Evolutionary conservation across 352 stramenopile species (phyloP).

Genomic region (Salisapilia sapeloensis): DNA sequence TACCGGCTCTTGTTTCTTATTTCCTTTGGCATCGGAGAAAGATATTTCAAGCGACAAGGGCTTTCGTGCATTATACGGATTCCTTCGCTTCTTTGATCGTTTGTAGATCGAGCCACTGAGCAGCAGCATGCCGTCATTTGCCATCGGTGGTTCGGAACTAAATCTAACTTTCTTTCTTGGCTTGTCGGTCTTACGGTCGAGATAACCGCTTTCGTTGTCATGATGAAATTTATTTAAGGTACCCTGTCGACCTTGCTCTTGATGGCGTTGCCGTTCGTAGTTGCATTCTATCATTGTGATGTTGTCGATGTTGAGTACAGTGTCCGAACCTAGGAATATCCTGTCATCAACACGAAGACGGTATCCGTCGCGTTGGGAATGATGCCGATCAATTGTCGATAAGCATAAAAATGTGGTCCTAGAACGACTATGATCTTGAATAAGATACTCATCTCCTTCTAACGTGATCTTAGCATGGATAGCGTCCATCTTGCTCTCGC

Average conservation of each 20-base stretch:
- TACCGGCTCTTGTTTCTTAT: conserved; percentile 4
- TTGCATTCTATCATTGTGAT: conserved; percentile 9
- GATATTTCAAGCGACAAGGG: neutral
- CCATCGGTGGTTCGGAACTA: conserved; percentile 3
- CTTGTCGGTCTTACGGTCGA: neutral
- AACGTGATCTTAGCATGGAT: conserved; percentile 41
- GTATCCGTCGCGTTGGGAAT: conserved; percentile 50
- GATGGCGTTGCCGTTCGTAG: no score
- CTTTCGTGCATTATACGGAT: neutral
- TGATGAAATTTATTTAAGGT: neutral
- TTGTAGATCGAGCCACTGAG: conserved; percentile 4
- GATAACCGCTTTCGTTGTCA: neutral
- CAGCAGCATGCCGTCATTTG: conserved; percentile 9
- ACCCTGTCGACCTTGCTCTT: no score
- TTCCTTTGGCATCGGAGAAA: conserved; percentile 2
- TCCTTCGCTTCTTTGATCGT: conserved; percentile 5
- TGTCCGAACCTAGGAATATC: conserved; percentile 21
- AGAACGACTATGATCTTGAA: conserved; percentile 25
- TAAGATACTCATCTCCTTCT: conserved; percentile 41
- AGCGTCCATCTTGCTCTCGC: conserved; percentile 39
- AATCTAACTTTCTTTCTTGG: conserved; percentile 2
- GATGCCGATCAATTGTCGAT: conserved; percentile 43
- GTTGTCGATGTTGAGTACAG: conserved; percentile 14
- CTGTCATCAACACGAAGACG: conserved; percentile 28
- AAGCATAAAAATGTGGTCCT: conserved; percentile 51